A percentile compares a stretch with the other conserved stretches of the same genome.
These are phyloP conservation scores for Pichia sp. DNA, from an alignment of 1,139 yeast species.

Conservation along the genomic window DNA sequence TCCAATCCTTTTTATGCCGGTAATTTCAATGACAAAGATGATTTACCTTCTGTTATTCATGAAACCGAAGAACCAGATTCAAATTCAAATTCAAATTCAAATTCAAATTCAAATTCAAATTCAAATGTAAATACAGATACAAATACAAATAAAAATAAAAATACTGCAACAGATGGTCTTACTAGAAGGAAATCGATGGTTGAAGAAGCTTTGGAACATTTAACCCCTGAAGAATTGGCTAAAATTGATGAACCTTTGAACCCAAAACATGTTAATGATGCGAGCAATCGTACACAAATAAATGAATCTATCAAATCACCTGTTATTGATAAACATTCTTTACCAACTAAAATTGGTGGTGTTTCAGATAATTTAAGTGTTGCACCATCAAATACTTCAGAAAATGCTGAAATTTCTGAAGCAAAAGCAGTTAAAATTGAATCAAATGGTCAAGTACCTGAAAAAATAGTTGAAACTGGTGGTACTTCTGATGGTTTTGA, in stretches of 20 bases:
- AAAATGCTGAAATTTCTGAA: slow-evolving; percentile 10
- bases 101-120: too few relatives aligned
- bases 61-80: slow-evolving; percentile 9
- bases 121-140: too few relatives aligned
- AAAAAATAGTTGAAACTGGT: slow-evolving; percentile 1
- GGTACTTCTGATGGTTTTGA: slow-evolving; percentile 9
- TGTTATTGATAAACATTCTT: too few relatives aligned
- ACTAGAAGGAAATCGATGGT: slow-evolving; percentile 27
- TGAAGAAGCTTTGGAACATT: slow-evolving; percentile 24
- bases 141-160: too few relatives aligned
- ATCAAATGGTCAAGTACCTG: slow-evolving; percentile 4
- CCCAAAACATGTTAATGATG: not conserved
- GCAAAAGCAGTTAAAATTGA: slow-evolving; percentile 9
- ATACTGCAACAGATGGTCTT: slow-evolving; percentile 6
- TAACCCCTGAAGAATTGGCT: slow-evolving; percentile 23
- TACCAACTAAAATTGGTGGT: too few relatives aligned
- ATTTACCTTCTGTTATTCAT: slow-evolving; percentile 15
- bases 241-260: slow-evolving; percentile 24
- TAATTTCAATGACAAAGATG: slow-evolving; percentile 13
- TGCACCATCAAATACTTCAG: slow-evolving; percentile 1
- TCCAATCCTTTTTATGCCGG: slow-evolving; percentile 14
- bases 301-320: not conserved
- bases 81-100: too few relatives aligned
- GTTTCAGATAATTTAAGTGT: not conserved
- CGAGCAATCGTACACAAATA: not conserved